Evolutionary conservation across 176 grass and related monocot species (phyloP), one percentile per base, ranked within the genome.

Genomic region (Pharus latifolius): DNA sequence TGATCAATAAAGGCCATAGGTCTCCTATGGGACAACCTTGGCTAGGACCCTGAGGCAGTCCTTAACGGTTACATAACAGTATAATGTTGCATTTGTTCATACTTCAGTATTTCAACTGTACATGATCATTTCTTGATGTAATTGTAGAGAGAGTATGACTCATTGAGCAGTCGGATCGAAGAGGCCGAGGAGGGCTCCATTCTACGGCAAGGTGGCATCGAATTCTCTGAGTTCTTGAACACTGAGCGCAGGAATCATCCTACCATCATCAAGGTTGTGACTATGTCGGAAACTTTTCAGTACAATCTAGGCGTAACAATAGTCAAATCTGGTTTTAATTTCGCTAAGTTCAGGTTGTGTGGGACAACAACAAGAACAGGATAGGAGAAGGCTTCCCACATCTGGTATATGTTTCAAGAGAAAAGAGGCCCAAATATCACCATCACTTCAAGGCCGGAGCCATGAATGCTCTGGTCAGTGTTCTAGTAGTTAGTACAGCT

Each of bases 371-470:
- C 40, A 63, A 65, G 6, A 29, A 14, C 19, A 72, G 9, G 6
- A 3, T 11, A 11, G 35, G 53, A 22, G 66, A 57, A 41, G 74
- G 38, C 11, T 16, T 86, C 22, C 79, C 88, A 11, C 55, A 60
- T 20, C 59, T 91, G 2, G 29, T 91, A 14, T 91, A 91, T 73
- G 20, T 91, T 50, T 63, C 88, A 0, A 62, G 83, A 61, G 83
- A 91, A 25, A 91, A 83, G 40, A 73, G 60, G 18, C 70, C 75
- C 37, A 4, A 12, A 12, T 55, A 68, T 26, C 46, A 44, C 10
- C 83, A 91, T 60, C 67, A 86, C 27, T 86, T 63, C 60, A 86
- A 86, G 49, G 83, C 88, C 33, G 83, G 83, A 0, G 83, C 83
- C 38, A 83, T 86, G 83, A 80, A 91, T 22, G 76, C 51, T 65